Conservation (phyloP, 1,284 basidiomycete species). For the Moesziomyces sp. region DNA sequence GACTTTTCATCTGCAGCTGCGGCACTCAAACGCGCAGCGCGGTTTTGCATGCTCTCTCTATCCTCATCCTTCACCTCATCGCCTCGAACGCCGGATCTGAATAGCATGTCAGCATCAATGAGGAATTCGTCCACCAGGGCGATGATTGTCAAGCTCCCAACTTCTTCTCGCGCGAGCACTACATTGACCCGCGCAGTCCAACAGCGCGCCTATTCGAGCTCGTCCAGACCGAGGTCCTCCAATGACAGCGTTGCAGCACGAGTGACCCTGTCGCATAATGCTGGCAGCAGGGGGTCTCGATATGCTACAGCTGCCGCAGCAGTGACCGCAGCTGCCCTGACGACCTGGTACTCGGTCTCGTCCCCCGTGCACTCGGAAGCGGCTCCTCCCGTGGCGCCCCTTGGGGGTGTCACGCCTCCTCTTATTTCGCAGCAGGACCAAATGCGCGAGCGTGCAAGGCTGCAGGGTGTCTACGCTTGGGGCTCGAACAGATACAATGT, state of each 20-base stretch:
- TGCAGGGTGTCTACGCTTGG: conserved; percentile 60
- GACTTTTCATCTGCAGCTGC: neutral
- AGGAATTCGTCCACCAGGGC: neutral
- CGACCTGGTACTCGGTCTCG: conserved; percentile 27
- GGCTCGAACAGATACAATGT: conserved; percentile 62
- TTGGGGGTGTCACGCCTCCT: conserved; percentile 25
- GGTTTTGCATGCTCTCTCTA: no score
- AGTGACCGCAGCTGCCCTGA: conserved; percentile 19
- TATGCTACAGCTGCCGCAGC: conserved; percentile 16
- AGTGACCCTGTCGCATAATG: neutral
- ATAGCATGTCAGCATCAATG: neutral
- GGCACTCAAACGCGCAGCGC: no score
- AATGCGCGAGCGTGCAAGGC: conserved; percentile 51
- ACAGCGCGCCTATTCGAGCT: conserved; percentile 10
- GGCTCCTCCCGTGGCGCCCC: conserved; percentile 27
- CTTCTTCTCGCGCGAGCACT: neutral
- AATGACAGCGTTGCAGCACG: conserved; percentile 4
- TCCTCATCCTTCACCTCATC: neutral
- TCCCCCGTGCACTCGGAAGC: conserved; percentile 36
- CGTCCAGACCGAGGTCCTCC: conserved; percentile 8
- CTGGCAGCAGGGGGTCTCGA: conserved; percentile 4
- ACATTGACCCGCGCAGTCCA: neutral
- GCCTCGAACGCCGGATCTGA: neutral
- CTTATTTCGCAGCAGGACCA: conserved; percentile 57
- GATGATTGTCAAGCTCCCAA: neutral